A percentile compares a stretch with the other conserved stretches of the same genome.
These are phyloP conservation scores for Salix udensis DNA, from an alignment of 345 rosid genomes.

Conservation along the genomic window DNA sequence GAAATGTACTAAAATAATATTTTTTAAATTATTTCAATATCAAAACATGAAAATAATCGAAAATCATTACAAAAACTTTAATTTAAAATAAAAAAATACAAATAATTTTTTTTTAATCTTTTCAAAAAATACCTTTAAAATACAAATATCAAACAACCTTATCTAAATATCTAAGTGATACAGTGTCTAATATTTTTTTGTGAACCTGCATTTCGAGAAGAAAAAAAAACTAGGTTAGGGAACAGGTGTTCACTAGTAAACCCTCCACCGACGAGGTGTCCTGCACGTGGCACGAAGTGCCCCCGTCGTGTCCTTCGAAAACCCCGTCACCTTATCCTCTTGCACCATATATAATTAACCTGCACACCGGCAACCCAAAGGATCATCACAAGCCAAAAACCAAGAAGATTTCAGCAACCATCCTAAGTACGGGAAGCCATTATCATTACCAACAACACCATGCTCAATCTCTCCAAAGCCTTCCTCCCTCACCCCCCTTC, in stretches of 20 bases:
- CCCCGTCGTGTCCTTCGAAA: constrained; percentile 6
- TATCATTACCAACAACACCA: constrained; percentile 16
- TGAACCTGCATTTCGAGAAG: no score
- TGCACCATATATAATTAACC: neutral
- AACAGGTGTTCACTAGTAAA: constrained; percentile 9
- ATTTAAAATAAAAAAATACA: no score
- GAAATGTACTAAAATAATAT: no score
- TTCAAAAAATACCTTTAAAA: no score
- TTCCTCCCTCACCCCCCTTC: constrained; percentile 6
- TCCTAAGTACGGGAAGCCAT: constrained; percentile 33
- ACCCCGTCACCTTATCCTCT: constrained; percentile 19
- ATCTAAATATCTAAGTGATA: no score
- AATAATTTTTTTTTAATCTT: rapidly evolving
- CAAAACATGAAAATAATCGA: no score
- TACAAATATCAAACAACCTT: no score
- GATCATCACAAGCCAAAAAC: neutral
- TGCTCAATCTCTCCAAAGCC: constrained; percentile 23
- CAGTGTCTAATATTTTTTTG: no score
- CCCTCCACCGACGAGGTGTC: neutral
- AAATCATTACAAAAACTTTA: no score
- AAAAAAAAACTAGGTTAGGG: neutral
- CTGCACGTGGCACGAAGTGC: constrained; percentile 10
- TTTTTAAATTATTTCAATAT: no score
- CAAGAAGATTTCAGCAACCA: neutral
- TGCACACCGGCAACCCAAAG: neutral